These are phyloP conservation scores for Naganishia randhawae DNA, from an alignment of 768 basidiomycete species.

Conservation along the genomic window DNA sequence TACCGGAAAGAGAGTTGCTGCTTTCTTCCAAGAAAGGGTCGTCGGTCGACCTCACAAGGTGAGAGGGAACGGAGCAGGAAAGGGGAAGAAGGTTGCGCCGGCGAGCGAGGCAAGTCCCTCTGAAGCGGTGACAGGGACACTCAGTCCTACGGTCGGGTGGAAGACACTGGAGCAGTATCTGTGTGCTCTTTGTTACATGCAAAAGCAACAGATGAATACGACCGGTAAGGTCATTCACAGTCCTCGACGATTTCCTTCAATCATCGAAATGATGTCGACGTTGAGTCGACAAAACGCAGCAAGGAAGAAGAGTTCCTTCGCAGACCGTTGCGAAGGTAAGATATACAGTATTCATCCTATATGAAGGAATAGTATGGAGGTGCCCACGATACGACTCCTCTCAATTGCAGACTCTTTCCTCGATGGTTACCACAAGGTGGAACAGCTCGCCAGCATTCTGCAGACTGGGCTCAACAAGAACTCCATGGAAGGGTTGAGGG, in stretches of 20 bases:
- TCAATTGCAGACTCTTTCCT: constrained; percentile 5
- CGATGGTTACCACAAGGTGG: background rate
- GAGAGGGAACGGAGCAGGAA: too few relatives aligned
- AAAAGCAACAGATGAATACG: background rate
- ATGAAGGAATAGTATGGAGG: too few relatives aligned
- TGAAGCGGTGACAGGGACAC: background rate
- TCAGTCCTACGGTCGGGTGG: background rate
- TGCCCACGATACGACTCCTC: too few relatives aligned
- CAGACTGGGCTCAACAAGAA: background rate
- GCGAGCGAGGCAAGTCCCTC: too few relatives aligned
- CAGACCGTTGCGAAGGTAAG: too few relatives aligned
- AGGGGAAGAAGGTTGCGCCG: background rate
- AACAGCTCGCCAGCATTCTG: background rate
- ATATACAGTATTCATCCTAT: too few relatives aligned
- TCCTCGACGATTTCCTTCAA: background rate
- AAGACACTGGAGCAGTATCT: background rate
- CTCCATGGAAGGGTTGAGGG: background rate
- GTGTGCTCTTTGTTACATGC: background rate
- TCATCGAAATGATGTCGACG: background rate
- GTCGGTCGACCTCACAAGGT: background rate
- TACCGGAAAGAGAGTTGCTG: background rate
- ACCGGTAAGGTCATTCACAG: background rate
- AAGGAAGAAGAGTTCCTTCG: background rate
- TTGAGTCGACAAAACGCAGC: background rate
- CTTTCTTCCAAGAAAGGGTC: background rate